Evolutionary conservation across 257 asterid genomes (phyloP).

Genomic region (Nemophila menziesii): DNA sequence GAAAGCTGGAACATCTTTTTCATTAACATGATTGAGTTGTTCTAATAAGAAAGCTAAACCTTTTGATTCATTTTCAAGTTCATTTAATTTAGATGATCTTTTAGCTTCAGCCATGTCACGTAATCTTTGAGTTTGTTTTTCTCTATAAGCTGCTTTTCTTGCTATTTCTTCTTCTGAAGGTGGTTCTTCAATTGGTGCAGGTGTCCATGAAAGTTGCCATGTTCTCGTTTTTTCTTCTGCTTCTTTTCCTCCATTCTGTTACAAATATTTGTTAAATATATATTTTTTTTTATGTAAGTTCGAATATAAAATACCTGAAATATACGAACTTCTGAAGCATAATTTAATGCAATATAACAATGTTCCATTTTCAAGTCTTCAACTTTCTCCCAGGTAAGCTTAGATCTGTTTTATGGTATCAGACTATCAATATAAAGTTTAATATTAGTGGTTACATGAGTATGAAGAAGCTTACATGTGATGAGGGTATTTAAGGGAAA

Average conservation of each 20-base stretch:
- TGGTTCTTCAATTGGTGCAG: conserved; percentile 68
- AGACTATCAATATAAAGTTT: conserved; percentile 11
- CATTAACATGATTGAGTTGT: conserved; percentile 47
- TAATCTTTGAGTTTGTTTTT: conserved; percentile 94
- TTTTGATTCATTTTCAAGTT: conserved; percentile 75
- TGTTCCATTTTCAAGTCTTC: conserved; percentile 98
- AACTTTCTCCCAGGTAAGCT: conserved; percentile 93
- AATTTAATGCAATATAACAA: conserved; percentile 77
- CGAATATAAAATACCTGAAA: conserved; percentile 53
- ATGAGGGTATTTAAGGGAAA: conserved; percentile 95
- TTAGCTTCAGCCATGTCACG: conserved; percentile 99
- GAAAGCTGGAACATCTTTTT: conserved; percentile 42
- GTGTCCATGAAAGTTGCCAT: conserved; percentile 99
- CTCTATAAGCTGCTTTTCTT: conserved; percentile 90
- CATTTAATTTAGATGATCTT: conserved; percentile 73
- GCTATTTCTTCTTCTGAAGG: conserved; percentile 99
- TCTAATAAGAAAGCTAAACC: conserved; percentile 68
- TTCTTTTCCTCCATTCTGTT: conserved; percentile 67
- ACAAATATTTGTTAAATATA: conserved; percentile 5
- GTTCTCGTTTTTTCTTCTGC: conserved; percentile 74
- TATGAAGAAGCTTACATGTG: conserved; percentile 56
- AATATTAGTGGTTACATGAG: too few species aligned
- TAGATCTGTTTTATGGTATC: conserved; percentile 42
- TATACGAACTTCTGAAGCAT: conserved; percentile 58
- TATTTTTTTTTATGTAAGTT: conserved; percentile 5